Evolutionary conservation across 2,329 filamentous ascomycete species (phyloP).

Genomic region (Hypoxylon sp.): DNA sequence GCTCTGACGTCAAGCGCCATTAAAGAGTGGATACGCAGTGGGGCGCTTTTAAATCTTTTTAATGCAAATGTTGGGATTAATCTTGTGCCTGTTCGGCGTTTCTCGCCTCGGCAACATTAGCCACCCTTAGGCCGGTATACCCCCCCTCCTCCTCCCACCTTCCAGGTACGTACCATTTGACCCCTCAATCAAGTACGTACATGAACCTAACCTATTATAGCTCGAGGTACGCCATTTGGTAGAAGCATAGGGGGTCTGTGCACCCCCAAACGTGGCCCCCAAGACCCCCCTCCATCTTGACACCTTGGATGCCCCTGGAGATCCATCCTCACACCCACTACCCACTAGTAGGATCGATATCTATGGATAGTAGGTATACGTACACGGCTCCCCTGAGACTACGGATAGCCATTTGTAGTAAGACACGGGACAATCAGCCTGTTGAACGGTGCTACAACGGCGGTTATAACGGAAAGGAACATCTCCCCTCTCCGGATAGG

Average conservation of each 20-base stretch:
- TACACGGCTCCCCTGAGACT: conserved; percentile 18
- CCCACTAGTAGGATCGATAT: conserved; percentile 31
- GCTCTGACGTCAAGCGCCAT: conserved; percentile 43
- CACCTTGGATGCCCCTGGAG: conserved; percentile 34
- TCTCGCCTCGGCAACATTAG: conserved; percentile 38
- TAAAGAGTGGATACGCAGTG: conserved; percentile 32
- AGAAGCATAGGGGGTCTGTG: neutral
- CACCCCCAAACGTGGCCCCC: conserved; percentile 13
- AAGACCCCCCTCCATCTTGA: conserved; percentile 25
- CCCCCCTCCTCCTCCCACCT: conserved; percentile 4
- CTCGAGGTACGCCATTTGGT: neutral
- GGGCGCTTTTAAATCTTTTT: conserved; percentile 31
- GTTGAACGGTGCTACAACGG: conserved; percentile 41
- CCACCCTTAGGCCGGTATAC: conserved; percentile 22
- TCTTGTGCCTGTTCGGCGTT: conserved; percentile 39
- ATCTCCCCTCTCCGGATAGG: conserved; percentile 40
- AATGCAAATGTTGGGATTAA: conserved; percentile 24
- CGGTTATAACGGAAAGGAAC: conserved; percentile 45
- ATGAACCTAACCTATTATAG: neutral
- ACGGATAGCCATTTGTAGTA: conserved; percentile 35
- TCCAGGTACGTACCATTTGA: conserved; percentile 12
- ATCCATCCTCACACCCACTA: conserved; percentile 36
- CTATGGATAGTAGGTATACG: conserved; percentile 15
- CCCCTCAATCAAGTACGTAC: conserved; percentile 25
- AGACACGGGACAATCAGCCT: conserved; percentile 43